phyloP scores from a whole-genome alignment of 1,284 basidiomycete species.

The Ceratobasidium sp. region DNA sequence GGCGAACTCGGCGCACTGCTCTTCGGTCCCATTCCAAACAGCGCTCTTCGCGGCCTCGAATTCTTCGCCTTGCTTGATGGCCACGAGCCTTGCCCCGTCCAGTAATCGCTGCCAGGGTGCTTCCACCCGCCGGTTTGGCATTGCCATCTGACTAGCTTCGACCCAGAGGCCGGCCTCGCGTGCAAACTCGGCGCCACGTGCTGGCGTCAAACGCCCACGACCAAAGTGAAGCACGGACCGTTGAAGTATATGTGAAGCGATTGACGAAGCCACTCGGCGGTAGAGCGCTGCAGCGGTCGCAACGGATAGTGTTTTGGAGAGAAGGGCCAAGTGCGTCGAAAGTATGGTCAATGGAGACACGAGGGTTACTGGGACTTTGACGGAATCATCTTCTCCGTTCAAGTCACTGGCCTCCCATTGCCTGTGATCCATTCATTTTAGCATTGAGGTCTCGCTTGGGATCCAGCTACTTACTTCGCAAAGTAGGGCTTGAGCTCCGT shows the following conservation, averaged over 20 bases:
- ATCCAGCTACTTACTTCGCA: conserved; percentile 51
- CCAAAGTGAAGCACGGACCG: conserved; percentile 82
- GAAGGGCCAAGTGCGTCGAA: conserved; percentile 71
- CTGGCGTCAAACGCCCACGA: conserved; percentile 60
- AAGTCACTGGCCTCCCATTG: conserved; percentile 49
- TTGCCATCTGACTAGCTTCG: conserved; percentile 66
- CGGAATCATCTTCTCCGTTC: conserved; percentile 51
- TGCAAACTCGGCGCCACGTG: conserved; percentile 63
- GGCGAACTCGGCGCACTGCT: conserved; percentile 41
- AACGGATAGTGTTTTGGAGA: conserved; percentile 66
- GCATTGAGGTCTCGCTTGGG: too few relatives aligned
- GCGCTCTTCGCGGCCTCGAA: conserved; percentile 45
- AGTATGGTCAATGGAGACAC: conserved; percentile 74
- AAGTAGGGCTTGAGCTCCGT: conserved; percentile 74
- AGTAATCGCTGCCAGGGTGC: conserved; percentile 75
- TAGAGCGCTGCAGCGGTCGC: conserved; percentile 67
- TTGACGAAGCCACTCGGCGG: conserved; percentile 67
- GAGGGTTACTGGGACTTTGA: conserved; percentile 68
- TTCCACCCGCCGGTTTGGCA: conserved; percentile 62
- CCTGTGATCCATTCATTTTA: too few relatives aligned
- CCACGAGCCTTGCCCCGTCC: conserved; percentile 70
- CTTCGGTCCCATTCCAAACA: conserved; percentile 46
- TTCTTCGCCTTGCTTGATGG: conserved; percentile 53
- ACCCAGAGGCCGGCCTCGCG: conserved; percentile 81
- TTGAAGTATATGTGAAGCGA: conserved; percentile 79